Evolutionary conservation across 2,329 filamentous ascomycete species (phyloP).

Genomic region (Echinosphaeria canescens): DNA sequence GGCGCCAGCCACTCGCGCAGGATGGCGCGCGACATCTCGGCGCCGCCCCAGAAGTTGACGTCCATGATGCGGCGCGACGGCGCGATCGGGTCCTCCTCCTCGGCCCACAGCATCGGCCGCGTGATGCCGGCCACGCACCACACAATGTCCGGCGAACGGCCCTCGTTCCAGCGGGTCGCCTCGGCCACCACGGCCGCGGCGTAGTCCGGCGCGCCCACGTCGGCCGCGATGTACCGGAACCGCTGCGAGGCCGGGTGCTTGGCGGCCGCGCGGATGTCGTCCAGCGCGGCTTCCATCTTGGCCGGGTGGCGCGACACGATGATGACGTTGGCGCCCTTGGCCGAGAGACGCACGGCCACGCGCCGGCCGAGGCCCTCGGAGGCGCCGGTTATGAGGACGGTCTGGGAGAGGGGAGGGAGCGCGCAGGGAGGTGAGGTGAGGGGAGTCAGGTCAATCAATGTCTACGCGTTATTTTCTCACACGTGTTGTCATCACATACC

Average conservation of each 20-base stretch:
- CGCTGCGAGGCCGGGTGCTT: conserved; percentile 43
- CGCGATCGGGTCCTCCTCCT: conserved; percentile 48
- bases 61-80: conserved; percentile 66
- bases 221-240: conserved; percentile 68
- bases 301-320: conserved; percentile 58
- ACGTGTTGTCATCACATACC: conserved; percentile 22
- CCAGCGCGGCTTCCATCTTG: conserved; percentile 53
- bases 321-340: conserved; percentile 70
- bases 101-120: conserved; percentile 55
- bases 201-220: conserved; percentile 52
- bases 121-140: conserved; percentile 76
- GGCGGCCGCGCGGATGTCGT: conserved; percentile 46
- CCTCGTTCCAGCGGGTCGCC: conserved; percentile 59
- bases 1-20: conserved; percentile 51
- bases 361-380: conserved; percentile 83
- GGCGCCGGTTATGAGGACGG: conserved; percentile 71
- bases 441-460: conserved; percentile 5
- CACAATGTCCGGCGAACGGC: conserved; percentile 55
- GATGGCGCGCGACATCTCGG: conserved; percentile 68
- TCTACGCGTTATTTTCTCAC: too few species aligned
- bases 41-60: conserved; percentile 72
- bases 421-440: conserved; percentile 2
- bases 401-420: conserved; percentile 30
- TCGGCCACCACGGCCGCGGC: conserved; percentile 48
- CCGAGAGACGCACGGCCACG: conserved; percentile 50